Conservation (phyloP, 306 rosid species). For the Cucurbita pepo region DNA sequence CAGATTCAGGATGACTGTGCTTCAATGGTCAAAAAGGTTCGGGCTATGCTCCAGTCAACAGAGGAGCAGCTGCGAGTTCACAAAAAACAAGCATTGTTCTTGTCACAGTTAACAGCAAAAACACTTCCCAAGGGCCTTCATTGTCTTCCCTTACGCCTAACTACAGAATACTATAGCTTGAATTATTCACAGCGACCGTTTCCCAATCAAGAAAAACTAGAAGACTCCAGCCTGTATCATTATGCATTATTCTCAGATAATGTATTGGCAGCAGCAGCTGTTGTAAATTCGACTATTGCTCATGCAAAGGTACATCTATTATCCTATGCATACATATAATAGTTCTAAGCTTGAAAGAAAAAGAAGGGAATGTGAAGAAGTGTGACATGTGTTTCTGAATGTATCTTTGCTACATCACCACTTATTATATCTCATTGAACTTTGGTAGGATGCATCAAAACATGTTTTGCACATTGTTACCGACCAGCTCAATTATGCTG, state of each 20-base stretch:
- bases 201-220: conserved; percentile 4
- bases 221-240: conserved; percentile 7
- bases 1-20: conserved; percentile 79
- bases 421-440: neutral
- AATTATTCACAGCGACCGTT: neutral
- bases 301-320: conserved; percentile 1
- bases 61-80: conserved; percentile 85
- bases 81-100: conserved; percentile 84
- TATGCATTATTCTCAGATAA: conserved; percentile 11
- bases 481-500: conserved; percentile 7
- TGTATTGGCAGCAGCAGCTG: conserved; percentile 10
- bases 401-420: neutral
- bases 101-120: conserved; percentile 37
- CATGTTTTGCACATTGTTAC: conserved; percentile 14
- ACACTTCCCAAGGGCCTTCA: conserved; percentile 8
- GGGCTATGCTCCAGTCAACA: conserved; percentile 84
- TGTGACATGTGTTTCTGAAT: neutral
- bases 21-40: conserved; percentile 59
- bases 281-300: conserved; percentile 8
- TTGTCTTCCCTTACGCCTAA: conserved; percentile 3
- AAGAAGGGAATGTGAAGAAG: neutral
- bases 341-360: neutral
- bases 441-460: neutral
- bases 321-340: neutral
- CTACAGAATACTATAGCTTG: neutral